Conservation (phyloP, 345 rosid genomes). For the Brassica incana region DNA sequence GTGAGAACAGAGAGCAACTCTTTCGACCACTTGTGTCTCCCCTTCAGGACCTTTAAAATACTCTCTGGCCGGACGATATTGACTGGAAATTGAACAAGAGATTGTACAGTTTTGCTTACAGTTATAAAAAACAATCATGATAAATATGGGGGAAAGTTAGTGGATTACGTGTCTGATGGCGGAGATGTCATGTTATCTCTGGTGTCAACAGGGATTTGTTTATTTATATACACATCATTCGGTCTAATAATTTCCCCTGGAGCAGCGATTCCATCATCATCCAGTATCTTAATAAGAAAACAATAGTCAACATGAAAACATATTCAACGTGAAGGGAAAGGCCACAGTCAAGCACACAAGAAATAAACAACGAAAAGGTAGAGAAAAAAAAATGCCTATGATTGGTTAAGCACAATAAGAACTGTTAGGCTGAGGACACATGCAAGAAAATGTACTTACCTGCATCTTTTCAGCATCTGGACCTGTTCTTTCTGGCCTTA, state of each 20-base stretch:
- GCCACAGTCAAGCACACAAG: neutral
- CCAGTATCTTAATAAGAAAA: slow-evolving; percentile 55
- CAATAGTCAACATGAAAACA: slow-evolving; percentile 7
- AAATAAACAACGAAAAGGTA: neutral
- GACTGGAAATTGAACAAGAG: slow-evolving; percentile 46
- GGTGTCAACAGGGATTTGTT: slow-evolving; percentile 58
- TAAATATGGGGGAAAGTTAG: slow-evolving; percentile 1
- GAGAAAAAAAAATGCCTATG: neutral
- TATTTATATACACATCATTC: slow-evolving; percentile 64
- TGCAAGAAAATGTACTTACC: slow-evolving; percentile 46
- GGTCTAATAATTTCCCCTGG: slow-evolving; percentile 88
- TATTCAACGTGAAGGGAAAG: neutral
- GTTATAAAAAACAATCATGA: slow-evolving; percentile 15
- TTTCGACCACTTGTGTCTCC: slow-evolving; percentile 79
- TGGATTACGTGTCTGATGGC: slow-evolving; percentile 52
- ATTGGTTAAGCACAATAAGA: neutral
- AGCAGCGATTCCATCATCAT: slow-evolving; percentile 82
- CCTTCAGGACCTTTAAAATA: slow-evolving; percentile 73
- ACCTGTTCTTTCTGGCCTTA: slow-evolving; percentile 68
- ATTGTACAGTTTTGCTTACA: neutral
- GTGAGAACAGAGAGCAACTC: slow-evolving; percentile 75
- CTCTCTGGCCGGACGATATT: slow-evolving; percentile 55
- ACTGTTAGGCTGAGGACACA: neutral
- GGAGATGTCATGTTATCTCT: slow-evolving; percentile 37
- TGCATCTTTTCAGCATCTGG: slow-evolving; percentile 68